phyloP scores from a whole-genome alignment of 352 stramenopile species.

The Peronospora destructor region DNA sequence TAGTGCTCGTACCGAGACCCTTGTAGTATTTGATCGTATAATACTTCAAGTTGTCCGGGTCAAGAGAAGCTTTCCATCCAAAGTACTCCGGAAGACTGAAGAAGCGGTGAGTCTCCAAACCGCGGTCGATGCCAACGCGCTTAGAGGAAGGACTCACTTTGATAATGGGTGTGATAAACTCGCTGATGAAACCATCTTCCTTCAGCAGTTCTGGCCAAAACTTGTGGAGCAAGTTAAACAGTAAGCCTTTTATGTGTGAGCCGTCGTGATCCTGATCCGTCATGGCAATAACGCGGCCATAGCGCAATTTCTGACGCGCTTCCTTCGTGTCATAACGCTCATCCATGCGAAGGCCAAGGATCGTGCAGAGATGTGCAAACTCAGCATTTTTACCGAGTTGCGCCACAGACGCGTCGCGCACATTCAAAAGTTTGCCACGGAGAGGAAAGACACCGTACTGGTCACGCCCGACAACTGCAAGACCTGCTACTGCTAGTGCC shows the following conservation, averaged over 20 bases:
- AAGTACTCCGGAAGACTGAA: constrained; percentile 97
- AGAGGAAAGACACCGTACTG: constrained; percentile 98
- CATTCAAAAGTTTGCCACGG: constrained; percentile 92
- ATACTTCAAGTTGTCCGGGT: constrained; percentile 62
- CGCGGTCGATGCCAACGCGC: constrained; percentile 54
- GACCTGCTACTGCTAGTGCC: constrained; percentile 95
- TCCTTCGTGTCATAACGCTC: constrained; percentile 90
- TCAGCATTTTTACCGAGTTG: constrained; percentile 92
- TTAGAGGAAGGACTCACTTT: constrained; percentile 85
- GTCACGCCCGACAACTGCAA: constrained; percentile 97
- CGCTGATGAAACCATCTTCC: constrained; percentile 92
- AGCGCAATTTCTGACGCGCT: constrained; percentile 89
- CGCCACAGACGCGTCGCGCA: constrained; percentile 75
- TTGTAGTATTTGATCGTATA: constrained; percentile 99
- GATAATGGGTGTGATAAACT: constrained; percentile 99
- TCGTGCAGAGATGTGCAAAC: constrained; percentile 94
- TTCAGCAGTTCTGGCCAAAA: constrained; percentile 97
- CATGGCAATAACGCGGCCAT: constrained; percentile 99
- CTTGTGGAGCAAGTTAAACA: constrained; percentile 99
- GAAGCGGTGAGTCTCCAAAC: constrained; percentile 80
- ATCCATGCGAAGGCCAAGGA: constrained; percentile 97
- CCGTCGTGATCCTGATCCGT: constrained; percentile 99
- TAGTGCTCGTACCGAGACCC: constrained; percentile 97
- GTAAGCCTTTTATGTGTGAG: constrained; percentile 98
- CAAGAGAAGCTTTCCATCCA: constrained; percentile 85